Evolutionary conservation across 805 yeast species (phyloP).

Genomic region (Spathaspora passalidarum): DNA sequence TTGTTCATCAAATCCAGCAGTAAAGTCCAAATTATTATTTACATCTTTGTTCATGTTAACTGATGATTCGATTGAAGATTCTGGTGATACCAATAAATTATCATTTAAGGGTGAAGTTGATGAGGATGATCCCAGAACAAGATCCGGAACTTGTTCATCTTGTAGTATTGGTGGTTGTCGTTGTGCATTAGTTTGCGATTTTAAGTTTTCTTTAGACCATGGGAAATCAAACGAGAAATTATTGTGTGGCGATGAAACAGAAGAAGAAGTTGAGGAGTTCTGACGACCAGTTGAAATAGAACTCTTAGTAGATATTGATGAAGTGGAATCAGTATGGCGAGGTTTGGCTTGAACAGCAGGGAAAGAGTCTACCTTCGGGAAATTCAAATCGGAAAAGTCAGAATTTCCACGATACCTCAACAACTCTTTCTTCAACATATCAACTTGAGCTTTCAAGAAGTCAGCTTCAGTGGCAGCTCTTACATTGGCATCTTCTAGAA

Average conservation of each 20-base stretch:
- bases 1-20: constrained; percentile 56
- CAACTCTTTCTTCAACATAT: constrained; percentile 68
- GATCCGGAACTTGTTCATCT: constrained; percentile 31
- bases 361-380: constrained; percentile 32
- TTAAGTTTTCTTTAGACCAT: constrained; percentile 31
- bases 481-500: constrained; percentile 68
- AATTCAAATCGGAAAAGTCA: constrained; percentile 26
- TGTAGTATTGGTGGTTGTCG: constrained; percentile 27
- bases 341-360: constrained; percentile 13
- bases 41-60: constrained; percentile 13
- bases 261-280: constrained; percentile 2
- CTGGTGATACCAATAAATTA: constrained; percentile 31
- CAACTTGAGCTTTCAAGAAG: constrained; percentile 72
- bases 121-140: constrained; percentile 34
- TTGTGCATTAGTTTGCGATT: constrained; percentile 1
- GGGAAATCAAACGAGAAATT: constrained; percentile 55
- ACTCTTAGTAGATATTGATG: constrained; percentile 11
- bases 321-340: constrained; percentile 12
- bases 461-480: constrained; percentile 70
- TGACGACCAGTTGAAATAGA: constrained; percentile 4
- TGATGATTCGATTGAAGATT: constrained; percentile 19
- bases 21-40: constrained; percentile 15
- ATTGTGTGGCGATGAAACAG: constrained; percentile 6
- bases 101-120: constrained; percentile 40
- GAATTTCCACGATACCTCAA: constrained; percentile 48